A percentile compares a stretch with the other conserved stretches of the same genome.
These are phyloP conservation scores for Sinapis alba DNA, from an alignment of 441 rosid genomes.

Conservation along the genomic window DNA sequence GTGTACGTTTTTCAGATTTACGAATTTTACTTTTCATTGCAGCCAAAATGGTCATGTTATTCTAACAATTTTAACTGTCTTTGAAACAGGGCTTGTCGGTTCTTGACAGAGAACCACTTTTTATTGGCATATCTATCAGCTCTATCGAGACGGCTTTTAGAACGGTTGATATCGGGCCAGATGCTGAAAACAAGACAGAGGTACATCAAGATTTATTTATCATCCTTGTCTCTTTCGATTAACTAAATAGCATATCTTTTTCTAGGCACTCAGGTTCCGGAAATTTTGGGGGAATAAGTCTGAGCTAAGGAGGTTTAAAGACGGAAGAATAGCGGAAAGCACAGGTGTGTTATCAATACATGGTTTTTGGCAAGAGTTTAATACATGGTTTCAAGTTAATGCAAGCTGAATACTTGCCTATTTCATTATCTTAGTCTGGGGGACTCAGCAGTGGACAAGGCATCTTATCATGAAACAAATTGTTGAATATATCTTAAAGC, in stretches of 20 bases:
- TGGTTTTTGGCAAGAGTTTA: slow-evolving; percentile 27
- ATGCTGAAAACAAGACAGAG: slow-evolving; percentile 92
- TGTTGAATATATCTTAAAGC: slow-evolving; percentile 57
- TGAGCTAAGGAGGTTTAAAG: slow-evolving; percentile 89
- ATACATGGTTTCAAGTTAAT: slow-evolving; percentile 25
- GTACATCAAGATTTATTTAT: slow-evolving; percentile 38
- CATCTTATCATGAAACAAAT: slow-evolving; percentile 86
- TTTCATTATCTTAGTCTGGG: slow-evolving; percentile 67
- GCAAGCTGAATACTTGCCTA: slow-evolving; percentile 28
- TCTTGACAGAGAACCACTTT: slow-evolving; percentile 64
- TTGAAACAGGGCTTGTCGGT: slow-evolving; percentile 71
- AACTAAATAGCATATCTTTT: slow-evolving; percentile 29
- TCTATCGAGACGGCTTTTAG: slow-evolving; percentile 76
- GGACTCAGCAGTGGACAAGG: slow-evolving; percentile 66
- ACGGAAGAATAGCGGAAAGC: slow-evolving; percentile 97
- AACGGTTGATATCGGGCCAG: slow-evolving; percentile 85
- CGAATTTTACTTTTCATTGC: slow-evolving; percentile 12
- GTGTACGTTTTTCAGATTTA: slow-evolving; percentile 46
- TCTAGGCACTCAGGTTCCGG: slow-evolving; percentile 70
- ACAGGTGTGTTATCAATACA: slow-evolving; percentile 54
- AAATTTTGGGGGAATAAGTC: slow-evolving; percentile 93
- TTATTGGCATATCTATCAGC: slow-evolving; percentile 76
- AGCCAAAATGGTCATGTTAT: neutral
- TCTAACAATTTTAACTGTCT: slow-evolving; percentile 14
- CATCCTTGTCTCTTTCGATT: slow-evolving; percentile 6